A percentile compares a stretch with the other conserved stretches of the same genome.
phyloP scores from a whole-genome alignment of 2,329 filamentous ascomycete genomes.

The Phaeosphaeriaceae sp. region DNA sequence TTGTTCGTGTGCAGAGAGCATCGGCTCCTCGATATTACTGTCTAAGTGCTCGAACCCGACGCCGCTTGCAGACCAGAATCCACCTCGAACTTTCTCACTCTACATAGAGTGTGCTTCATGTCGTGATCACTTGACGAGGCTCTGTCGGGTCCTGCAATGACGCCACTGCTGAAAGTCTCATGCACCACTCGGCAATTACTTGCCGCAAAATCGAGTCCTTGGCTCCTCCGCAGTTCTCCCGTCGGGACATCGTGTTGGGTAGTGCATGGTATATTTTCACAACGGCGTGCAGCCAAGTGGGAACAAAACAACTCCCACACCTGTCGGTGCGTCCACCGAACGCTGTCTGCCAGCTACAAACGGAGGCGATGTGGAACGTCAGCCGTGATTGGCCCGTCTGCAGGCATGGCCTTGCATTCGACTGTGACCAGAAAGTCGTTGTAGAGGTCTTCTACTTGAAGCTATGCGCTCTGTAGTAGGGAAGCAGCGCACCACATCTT shows the following conservation, averaged over 20 bases:
- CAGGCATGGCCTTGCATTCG: not conserved
- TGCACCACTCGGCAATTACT: not conserved
- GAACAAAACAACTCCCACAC: not conserved
- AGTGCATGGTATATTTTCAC: not conserved
- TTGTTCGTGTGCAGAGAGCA: not conserved
- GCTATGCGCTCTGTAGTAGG: not conserved
- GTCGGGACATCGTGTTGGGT: not conserved
- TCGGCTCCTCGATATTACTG: slow-evolving; percentile 6
- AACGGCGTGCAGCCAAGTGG: not conserved
- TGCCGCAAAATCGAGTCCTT: not conserved
- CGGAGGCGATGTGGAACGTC: not conserved
- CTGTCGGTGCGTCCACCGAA: not conserved
- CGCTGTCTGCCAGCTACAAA: not conserved
- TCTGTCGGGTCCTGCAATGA: not conserved
- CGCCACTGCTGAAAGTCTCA: not conserved
- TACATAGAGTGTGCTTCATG: slow-evolving; percentile 16
- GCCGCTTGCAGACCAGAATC: slow-evolving; percentile 23
- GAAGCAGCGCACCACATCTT: not conserved
- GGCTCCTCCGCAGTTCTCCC: not conserved
- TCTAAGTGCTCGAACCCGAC: slow-evolving; percentile 17
- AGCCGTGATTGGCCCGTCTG: not conserved
- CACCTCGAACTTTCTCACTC: slow-evolving; percentile 22
- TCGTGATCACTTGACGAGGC: slow-evolving; percentile 6
- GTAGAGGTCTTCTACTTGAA: too few relatives aligned
- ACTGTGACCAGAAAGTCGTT: not conserved